Base-by-base conservation (phyloP, 2,329 filamentous ascomycete genomes). In the Hypocreales sp. region DNA sequence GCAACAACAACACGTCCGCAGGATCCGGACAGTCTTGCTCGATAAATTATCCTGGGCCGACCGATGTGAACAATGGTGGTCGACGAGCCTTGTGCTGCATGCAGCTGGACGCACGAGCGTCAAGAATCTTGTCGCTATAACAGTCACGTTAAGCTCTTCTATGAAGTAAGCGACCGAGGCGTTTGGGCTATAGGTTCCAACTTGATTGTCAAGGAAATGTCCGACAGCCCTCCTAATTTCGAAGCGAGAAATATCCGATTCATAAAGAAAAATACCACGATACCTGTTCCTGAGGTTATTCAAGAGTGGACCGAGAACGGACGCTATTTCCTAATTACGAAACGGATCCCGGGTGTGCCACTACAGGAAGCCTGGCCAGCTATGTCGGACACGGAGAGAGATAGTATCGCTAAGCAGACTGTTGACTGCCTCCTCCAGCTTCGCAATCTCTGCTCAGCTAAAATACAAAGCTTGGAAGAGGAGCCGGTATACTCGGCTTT, bases 101-200 rank as follows among this genome's bases (percentile, higher is more conserved):
- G 33, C 22, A 27, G 33, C 33, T 37, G 31, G 31, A 26, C 31
- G 4, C 4, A 25, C 13, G 17, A 33, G 15, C 29, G 27, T 11
- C 29, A 28, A 33, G 24, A 30, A 10, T 21, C 17, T 20, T 35
- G 32, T 18, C 20, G 27, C 29, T 35, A 37, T 15, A 1, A 29
- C 16, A 35, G 33, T 10, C 24, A 32, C n/a, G 23, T 37, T 11
- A 31, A 34, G 29, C 31, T 47, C 9, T 42, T 45, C 35, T 45
- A 46, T 25, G 39, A 30, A 12, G 36, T 32, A 4, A 30, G 36
- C 27, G 27, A 45, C 22, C 41, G 42, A 9, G 46, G 39, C 2
- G 39, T 41, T 10, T 50, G 46, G 44, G 40, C 39, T 4, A n/a
- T 49, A 14, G 47, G 47, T 5, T 44, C 44, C 10, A 35, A 40